phyloP scores from a whole-genome alignment of 2,329 filamentous ascomycete species.

The Fusarium kyushuense region DNA sequence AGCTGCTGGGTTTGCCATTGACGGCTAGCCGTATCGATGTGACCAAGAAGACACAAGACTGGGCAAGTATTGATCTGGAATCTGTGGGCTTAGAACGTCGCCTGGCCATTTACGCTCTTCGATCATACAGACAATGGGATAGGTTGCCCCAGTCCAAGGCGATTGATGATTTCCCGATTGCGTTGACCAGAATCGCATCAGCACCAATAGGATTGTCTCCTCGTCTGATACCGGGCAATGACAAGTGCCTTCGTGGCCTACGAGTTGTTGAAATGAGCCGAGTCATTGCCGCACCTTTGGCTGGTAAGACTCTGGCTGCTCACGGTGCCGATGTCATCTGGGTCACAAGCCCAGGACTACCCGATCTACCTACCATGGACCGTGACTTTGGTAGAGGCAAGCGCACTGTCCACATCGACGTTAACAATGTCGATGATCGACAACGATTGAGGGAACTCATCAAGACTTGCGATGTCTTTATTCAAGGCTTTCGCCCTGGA shows the following conservation, averaged over 20 bases:
- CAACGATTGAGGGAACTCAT: not conserved
- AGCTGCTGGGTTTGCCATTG: not conserved
- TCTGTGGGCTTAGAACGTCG: not conserved
- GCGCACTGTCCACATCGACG: not conserved
- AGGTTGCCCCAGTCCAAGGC: constrained; percentile 1
- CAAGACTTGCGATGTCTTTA: not conserved
- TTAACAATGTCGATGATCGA: not conserved
- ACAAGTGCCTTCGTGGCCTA: constrained; percentile 2
- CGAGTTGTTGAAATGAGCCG: constrained; percentile 6
- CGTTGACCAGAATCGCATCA: not conserved
- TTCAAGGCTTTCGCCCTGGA: constrained; percentile 2
- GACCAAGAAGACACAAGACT: not conserved
- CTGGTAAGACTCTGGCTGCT: not conserved
- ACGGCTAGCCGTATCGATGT: not conserved
- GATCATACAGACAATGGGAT: not conserved
- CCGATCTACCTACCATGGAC: constrained; percentile 1
- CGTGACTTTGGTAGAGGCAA: not conserved
- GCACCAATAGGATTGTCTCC: not conserved
- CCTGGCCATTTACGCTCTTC: not conserved
- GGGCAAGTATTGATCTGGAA: constrained; percentile 5
- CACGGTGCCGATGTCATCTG: constrained; percentile 6
- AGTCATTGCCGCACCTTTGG: not conserved
- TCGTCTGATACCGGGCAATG: not conserved
- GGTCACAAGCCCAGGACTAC: not conserved
- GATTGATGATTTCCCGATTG: not conserved